Percentiles rank a stretch among this genome's conserved stretches.
phyloP scores from a whole-genome alignment of 2,329 filamentous ascomycete genomes.

The Didymella arachidicola region DNA sequence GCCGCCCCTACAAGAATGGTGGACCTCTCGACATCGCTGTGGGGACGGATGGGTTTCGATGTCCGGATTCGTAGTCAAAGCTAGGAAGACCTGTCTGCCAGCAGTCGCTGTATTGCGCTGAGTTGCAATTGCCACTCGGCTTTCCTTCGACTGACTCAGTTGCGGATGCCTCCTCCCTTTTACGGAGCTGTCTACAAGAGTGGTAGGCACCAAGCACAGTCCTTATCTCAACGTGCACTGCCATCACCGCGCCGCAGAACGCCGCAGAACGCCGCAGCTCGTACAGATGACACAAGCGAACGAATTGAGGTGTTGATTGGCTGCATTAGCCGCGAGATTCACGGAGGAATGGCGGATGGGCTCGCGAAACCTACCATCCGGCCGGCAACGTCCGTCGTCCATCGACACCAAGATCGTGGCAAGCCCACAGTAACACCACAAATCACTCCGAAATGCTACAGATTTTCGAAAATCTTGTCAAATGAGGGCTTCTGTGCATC shows the following conservation, averaged over 20 bases:
- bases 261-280: constrained; percentile 3
- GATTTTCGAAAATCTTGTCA: not conserved
- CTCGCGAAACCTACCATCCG: constrained; percentile 24
- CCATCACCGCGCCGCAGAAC: constrained; percentile 7
- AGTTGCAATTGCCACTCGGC: constrained; percentile 17
- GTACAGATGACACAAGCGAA: constrained; percentile 10
- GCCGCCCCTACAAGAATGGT: constrained; percentile 13
- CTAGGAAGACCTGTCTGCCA: constrained; percentile 14
- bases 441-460: constrained; percentile 1
- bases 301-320: constrained; percentile 1
- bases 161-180: not conserved
- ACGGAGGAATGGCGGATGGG: constrained; percentile 9
- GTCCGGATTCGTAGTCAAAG: constrained; percentile 14
- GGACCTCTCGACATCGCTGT: constrained; percentile 18
- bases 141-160: constrained; percentile 6
- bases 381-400: constrained; percentile 15
- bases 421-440: constrained; percentile 15
- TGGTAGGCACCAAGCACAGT: constrained; percentile 5
- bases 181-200: not conserved
- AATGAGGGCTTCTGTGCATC: not conserved
- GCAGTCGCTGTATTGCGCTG: constrained; percentile 9
- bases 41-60: constrained; percentile 14
- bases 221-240: constrained; percentile 2
- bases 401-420: constrained; percentile 9
- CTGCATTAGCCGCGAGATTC: constrained; percentile 11